These are phyloP conservation scores for Butyriboletus appendiculatus DNA, from an alignment of 1,284 basidiomycete genomes.

Conservation along the genomic window DNA sequence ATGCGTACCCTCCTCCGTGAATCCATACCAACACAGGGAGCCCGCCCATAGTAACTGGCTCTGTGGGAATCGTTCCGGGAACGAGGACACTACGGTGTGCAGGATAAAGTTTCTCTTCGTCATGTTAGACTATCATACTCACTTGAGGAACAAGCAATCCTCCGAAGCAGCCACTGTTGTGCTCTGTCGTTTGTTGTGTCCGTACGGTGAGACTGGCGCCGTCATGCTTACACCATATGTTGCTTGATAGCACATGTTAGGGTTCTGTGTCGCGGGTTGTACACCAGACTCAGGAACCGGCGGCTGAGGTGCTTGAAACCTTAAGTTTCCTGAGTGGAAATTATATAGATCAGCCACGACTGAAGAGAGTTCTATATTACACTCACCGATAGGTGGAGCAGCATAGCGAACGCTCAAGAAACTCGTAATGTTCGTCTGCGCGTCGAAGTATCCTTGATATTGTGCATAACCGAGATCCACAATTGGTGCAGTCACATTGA, in stretches of 20 bases:
- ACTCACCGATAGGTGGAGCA: slow-evolving; percentile 18
- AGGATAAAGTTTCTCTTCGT: neutral
- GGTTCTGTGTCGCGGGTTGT: slow-evolving; percentile 18
- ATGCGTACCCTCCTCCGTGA: slow-evolving; percentile 23
- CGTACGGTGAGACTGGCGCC: neutral
- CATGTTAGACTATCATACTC: neutral
- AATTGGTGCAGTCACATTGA: neutral
- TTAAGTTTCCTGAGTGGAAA: slow-evolving; percentile 8
- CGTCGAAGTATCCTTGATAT: slow-evolving; percentile 16
- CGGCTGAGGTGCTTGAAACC: slow-evolving; percentile 18
- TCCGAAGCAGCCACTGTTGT: slow-evolving; percentile 8
- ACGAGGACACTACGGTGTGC: slow-evolving; percentile 12
- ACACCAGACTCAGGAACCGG: slow-evolving; percentile 4
- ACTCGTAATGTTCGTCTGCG: slow-evolving; percentile 5
- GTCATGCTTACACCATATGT: neutral
- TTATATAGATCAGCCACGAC: neutral
- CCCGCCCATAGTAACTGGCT: neutral
- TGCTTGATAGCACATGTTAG: slow-evolving; percentile 15
- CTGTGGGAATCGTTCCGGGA: slow-evolving; percentile 3
- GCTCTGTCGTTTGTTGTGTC: slow-evolving; percentile 3
- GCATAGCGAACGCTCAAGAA: slow-evolving; percentile 22
- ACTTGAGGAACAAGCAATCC: slow-evolving; percentile 26
- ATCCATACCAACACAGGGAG: slow-evolving; percentile 25
- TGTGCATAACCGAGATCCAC: slow-evolving; percentile 18
- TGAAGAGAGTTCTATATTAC: neutral